These are phyloP conservation scores for Porpolomopsis calyptriformis DNA, from an alignment of 768 basidiomycete species.

Conservation along the genomic window DNA sequence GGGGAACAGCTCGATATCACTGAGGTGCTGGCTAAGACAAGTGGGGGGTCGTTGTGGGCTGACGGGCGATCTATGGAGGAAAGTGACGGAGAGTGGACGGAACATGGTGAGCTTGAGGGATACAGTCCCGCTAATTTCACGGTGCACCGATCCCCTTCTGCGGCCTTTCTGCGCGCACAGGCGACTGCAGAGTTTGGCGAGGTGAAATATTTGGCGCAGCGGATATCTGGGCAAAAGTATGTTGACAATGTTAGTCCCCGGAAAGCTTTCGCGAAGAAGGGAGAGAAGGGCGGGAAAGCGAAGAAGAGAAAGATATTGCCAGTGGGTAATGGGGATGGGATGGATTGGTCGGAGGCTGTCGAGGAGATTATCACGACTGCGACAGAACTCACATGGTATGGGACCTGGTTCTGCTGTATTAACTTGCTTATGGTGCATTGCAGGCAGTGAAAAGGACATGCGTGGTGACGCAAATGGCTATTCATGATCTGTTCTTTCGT, in stretches of 20 bases:
- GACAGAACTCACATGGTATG: background rate
- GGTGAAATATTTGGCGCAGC: constrained; percentile 56
- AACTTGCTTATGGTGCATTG: background rate
- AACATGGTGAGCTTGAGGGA: constrained; percentile 32
- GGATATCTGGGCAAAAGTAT: constrained; percentile 33
- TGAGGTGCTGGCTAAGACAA: constrained; percentile 53
- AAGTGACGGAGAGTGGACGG: constrained; percentile 8
- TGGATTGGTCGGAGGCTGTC: constrained; percentile 33
- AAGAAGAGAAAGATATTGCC: constrained; percentile 19
- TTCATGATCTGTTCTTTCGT: no score
- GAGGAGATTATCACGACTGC: constrained; percentile 20
- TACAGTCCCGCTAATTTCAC: constrained; percentile 53
- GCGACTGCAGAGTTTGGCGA: constrained; percentile 62
- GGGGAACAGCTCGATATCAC: constrained; percentile 81
- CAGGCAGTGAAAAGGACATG: no score
- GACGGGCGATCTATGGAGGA: constrained; percentile 48
- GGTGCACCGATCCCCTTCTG: constrained; percentile 49
- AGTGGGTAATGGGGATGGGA: constrained; percentile 31
- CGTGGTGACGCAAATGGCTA: no score
- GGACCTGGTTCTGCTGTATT: background rate
- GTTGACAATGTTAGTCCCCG: constrained; percentile 19
- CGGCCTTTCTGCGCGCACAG: constrained; percentile 68
- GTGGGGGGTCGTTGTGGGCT: constrained; percentile 53
- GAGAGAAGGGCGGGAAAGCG: constrained; percentile 13
- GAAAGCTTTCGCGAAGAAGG: background rate